A percentile compares a stretch with the other conserved stretches of the same genome.
These are phyloP conservation scores for Jatropha podagrica DNA, from an alignment of 441 rosid genomes.

Conservation along the genomic window DNA sequence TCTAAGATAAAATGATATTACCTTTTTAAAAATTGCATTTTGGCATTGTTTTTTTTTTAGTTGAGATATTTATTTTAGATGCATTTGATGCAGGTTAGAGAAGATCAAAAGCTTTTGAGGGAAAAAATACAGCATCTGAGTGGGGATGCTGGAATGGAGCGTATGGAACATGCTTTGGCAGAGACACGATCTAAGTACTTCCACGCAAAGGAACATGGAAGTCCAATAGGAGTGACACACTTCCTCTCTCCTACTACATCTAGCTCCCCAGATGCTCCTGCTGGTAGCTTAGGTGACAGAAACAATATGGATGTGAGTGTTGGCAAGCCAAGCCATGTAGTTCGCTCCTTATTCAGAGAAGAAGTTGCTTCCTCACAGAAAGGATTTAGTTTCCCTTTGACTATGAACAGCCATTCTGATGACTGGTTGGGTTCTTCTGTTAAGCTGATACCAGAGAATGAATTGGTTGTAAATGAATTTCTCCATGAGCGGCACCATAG, in stretches of 20 bases:
- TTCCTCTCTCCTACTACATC: constrained; percentile 41
- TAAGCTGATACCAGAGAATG: constrained; percentile 54
- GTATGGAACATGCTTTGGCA: constrained; percentile 78
- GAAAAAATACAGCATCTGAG: constrained; percentile 78
- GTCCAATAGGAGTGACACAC: constrained; percentile 43
- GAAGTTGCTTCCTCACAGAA: constrained; percentile 33
- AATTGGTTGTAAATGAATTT: constrained; percentile 72
- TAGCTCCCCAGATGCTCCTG: constrained; percentile 37
- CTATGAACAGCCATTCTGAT: constrained; percentile 30
- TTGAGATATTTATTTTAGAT: not conserved
- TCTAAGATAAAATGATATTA: no score
- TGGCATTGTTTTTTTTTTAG: not conserved
- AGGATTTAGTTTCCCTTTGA: constrained; percentile 32
- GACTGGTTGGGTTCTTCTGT: constrained; percentile 29
- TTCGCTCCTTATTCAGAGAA: constrained; percentile 64
- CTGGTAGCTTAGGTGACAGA: constrained; percentile 20
- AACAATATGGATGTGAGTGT: constrained; percentile 26
- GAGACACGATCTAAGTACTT: constrained; percentile 67
- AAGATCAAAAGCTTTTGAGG: constrained; percentile 80
- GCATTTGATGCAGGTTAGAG: constrained; percentile 52
- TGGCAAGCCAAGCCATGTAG: constrained; percentile 52
- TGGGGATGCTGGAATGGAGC: constrained; percentile 75
- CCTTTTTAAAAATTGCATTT: no score
- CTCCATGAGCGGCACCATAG: constrained; percentile 49
- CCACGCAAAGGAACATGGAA: constrained; percentile 56